Base-by-base conservation (phyloP, 1,284 basidiomycete genomes). In the Austroboletus niveus region DNA sequence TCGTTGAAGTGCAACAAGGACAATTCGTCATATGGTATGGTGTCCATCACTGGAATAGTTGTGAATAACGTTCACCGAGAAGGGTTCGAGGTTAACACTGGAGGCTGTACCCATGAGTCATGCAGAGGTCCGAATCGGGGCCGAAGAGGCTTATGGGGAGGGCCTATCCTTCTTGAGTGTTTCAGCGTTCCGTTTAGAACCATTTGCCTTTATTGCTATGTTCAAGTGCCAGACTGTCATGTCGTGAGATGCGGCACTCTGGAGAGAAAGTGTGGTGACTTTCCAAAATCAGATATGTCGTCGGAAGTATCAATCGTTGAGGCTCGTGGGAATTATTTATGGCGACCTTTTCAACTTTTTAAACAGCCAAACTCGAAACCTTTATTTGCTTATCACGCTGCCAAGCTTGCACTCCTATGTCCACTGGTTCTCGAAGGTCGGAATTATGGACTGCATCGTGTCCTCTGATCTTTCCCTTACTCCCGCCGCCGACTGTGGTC, bases 251-350 rank as follows among this genome's bases (percentile, higher is more conserved):
- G 35, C 10, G 7, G 32, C 10, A 36, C 34, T 17, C 17, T 17
- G 17, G 22, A 24, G 15, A 15, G 12, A 15, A 36, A 36, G 15
- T n/a, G 9, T n/a, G 35, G 61, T 60, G 62, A 48, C 20, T 46
- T 64, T 58, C 64, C 51, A 48, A 47, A 61, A 52, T 11, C 12
- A 35, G 64, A 51, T 52, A 56, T 66, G 60, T 63, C 24, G 32
- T 48, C 64, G 62, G 61, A 14, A 14, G 31, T 8, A 31, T 32
- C 9, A 32, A 12, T 15, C 35, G 12, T 36, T 34, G 14, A 4
- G 4, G 6, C 32, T 34, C 1, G 24, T 24, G 10, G 50, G 39
- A 2, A 24, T 24, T 24, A 24, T 17, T 17, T 17, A 17, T 17
- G 17, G 17, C 17, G 17, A 17, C 17, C 17, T 17, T 17, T 17